Evolutionary conservation across 495 filamentous ascomycete species (phyloP), one percentile per base, ranked within the genome.

Genomic region (Penicillium steckii): DNA sequence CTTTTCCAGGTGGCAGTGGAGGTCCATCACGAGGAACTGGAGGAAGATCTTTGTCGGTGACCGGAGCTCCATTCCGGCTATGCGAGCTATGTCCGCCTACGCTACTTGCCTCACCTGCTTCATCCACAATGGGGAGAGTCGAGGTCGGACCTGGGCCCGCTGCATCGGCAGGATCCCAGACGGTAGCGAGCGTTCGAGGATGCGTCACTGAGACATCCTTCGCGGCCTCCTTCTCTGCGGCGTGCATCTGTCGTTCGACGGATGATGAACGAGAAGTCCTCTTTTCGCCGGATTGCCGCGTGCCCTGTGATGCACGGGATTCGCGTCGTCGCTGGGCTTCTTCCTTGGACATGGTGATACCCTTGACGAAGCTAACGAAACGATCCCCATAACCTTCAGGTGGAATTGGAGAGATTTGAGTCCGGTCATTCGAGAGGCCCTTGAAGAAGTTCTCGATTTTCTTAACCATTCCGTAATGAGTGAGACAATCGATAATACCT

Each of bases 401-500:
- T 0, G 93, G 89, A n/a, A 97, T 86, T 1, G 95, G 90, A 2
- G 92, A 97, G 33, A 99, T 96, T 56, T 95, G 86, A 21, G 79
- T 80, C 56, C 89, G 85, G 62, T 90, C 83, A 60, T 84, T 77
- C 7, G 85, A 88, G 37, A 97, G 76, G 25, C 95, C 92, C 71
- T 97, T 96, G 85, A 90, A 89, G 69, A 96, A 92, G 67, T 95
- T 82, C 68, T 97, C 92, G 9, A 89, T 75, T 52, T 89, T 88
- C 69, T 97, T 98, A 65, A 93, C 76, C 41, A 88, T 84, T 47
- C 87, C 89, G 64, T 96, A 96, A 70, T 96, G 90, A 32, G 94
- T 99, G 63, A 99, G 71, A 66, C 93, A 97, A 69, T 97, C 95
- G 64, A 97, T 97, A 55, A 99, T 94, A 9, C 94, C 94, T 6